Base-by-base conservation (phyloP, 345 rosid genomes). In the Eucalyptus camaldulensis region DNA sequence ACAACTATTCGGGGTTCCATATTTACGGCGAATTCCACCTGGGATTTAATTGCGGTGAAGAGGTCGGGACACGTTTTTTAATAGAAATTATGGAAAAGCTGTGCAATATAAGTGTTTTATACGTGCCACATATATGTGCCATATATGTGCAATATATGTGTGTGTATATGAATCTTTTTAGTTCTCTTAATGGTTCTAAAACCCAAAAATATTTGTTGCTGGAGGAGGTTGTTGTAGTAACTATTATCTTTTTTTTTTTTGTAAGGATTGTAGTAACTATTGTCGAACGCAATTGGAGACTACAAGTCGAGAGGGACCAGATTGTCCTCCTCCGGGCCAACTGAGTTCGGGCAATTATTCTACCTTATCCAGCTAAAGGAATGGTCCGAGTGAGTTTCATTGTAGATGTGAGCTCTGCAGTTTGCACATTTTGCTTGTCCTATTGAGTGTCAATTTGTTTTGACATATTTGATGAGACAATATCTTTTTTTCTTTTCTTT, bases 401-500 rank as follows among this genome's bases (percentile, higher is more conserved):
- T 95, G 95, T 97, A 96, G 87, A 97, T 90, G 81, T 94, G 93
- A 1, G 90, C n/a, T 89, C 97, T 93, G 94, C 95, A 95, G 49
- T 12, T 87, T 13, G 88, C 86, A 94, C 99, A 97, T 87, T 94
- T 90, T 43, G 98, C 86, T 91, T 92, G 96, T 29, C 99, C 99
- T 8, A 96, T 94, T 17, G 97, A 96, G 90, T 96, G 99, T 1
- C 92, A 87, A 19, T 98, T 98, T 96, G 89, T 53, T 17, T 17
- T 53, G 16, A 53, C 56, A 15, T 7, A 53, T 53, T 53, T 53
- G 56, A 21, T 43, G 31, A 40, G 49, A 17, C 58, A n/a, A 16
- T 13, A 7, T 54, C n/a, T 22, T 22, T 44, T 4, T 44, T 44
- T 7, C 45, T 44, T 44, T 44, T 24, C 11, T 9, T 11, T 44